phyloP scores from a whole-genome alignment of 352 stramenopile genomes.

The Phytophthora megakarya region DNA sequence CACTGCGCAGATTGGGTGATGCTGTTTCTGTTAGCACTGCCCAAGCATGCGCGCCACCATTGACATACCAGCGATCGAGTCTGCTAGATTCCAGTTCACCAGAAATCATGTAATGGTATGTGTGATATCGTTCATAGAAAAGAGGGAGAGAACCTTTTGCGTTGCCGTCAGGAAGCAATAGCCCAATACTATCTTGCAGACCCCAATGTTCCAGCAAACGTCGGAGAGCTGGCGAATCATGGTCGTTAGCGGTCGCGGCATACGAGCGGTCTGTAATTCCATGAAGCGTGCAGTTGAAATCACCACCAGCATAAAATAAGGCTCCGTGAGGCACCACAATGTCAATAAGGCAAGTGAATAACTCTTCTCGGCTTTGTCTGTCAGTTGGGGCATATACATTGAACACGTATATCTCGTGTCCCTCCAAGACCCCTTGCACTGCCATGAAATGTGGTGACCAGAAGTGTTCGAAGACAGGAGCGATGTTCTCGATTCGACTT shows the following conservation, averaged over 20 bases:
- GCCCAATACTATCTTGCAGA: not conserved
- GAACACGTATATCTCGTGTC: not conserved
- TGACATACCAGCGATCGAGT: not conserved
- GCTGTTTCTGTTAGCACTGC: not conserved
- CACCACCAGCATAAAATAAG: not conserved
- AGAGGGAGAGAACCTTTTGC: too few relatives aligned
- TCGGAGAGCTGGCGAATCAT: not conserved
- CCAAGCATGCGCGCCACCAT: not conserved
- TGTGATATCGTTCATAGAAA: too few relatives aligned
- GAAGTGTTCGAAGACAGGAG: not conserved
- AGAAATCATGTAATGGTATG: too few relatives aligned
- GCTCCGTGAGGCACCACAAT: not conserved
- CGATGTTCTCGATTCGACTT: not conserved
- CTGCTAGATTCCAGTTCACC: too few relatives aligned
- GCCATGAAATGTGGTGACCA: slow-evolving; percentile 1
- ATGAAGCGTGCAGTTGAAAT: not conserved
- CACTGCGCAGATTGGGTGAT: not conserved
- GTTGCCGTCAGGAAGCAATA: too few relatives aligned
- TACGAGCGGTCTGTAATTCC: not conserved
- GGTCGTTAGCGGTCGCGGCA: not conserved
- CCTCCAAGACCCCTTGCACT: not conserved
- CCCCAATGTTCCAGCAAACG: not conserved
- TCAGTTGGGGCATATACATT: not conserved
- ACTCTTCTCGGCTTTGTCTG: not conserved
- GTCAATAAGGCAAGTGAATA: not conserved